Percentiles rank a stretch among this genome's conserved stretches.
Evolutionary conservation across 2,329 filamentous ascomycete genomes (phyloP).

Genomic region (Fusarium austroafricanum): DNA sequence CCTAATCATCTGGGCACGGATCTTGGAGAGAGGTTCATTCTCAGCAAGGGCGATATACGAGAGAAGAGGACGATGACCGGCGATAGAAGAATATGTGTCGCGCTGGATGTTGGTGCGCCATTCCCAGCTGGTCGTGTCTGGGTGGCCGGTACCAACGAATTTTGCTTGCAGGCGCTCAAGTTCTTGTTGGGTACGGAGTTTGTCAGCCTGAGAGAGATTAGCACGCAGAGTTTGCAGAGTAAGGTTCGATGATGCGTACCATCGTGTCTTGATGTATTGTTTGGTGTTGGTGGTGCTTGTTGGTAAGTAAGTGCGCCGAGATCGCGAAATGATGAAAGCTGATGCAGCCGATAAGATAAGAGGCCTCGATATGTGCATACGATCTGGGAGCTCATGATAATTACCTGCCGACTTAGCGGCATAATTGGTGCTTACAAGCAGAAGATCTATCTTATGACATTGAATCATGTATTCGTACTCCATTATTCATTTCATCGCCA

Average conservation of each 20-base stretch:
- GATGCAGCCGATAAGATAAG: slow-evolving; percentile 19
- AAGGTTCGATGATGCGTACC: slow-evolving; percentile 26
- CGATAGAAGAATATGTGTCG: slow-evolving; percentile 89
- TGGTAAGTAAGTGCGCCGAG: neutral
- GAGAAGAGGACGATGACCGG: slow-evolving; percentile 89
- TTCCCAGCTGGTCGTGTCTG: slow-evolving; percentile 97
- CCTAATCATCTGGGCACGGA: slow-evolving; percentile 83
- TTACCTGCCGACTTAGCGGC: neutral
- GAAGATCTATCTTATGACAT: neutral
- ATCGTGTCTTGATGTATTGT: slow-evolving; percentile 32
- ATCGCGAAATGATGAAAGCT: slow-evolving; percentile 19
- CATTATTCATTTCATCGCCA: neutral
- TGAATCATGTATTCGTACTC: neutral
- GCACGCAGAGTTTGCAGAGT: neutral
- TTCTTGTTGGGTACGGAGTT: slow-evolving; percentile 96
- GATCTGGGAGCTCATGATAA: neutral
- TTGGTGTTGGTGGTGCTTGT: neutral
- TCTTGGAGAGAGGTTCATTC: slow-evolving; percentile 84
- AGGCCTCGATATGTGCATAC: slow-evolving; percentile 30
- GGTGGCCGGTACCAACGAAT: slow-evolving; percentile 94
- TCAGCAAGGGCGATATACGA: slow-evolving; percentile 91
- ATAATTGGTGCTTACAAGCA: neutral
- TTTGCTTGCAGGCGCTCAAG: slow-evolving; percentile 96
- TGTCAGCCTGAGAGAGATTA: slow-evolving; percentile 78
- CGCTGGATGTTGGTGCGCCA: slow-evolving; percentile 96